Conservation (phyloP, 257 asterid genomes). For the Henckelia pumila region DNA sequence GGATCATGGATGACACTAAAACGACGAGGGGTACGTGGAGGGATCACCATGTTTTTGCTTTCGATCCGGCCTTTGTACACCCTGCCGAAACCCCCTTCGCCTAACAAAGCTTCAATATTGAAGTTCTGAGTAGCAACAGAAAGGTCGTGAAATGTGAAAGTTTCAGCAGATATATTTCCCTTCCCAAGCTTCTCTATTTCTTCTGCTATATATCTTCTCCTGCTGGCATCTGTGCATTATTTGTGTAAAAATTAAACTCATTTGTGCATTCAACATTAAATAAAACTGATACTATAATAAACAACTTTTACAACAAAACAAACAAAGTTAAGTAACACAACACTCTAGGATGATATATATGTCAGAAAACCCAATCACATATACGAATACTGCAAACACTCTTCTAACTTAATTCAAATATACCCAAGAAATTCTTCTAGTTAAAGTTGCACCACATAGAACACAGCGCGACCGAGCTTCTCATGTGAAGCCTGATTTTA, state of each 20-base stretch:
- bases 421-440: too few relatives aligned
- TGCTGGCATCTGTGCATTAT: conserved; percentile 51
- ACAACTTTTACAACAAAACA: too few relatives aligned
- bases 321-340: too few relatives aligned
- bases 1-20: neutral
- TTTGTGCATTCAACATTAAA: too few relatives aligned
- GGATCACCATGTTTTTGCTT: conserved; percentile 38
- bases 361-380: too few relatives aligned
- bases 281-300: too few relatives aligned
- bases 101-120: conserved; percentile 31
- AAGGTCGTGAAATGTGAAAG: conserved; percentile 40
- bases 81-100: conserved; percentile 78
- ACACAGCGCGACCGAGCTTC: too few relatives aligned
- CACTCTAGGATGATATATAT: too few relatives aligned
- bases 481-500: too few relatives aligned
- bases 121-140: conserved; percentile 46
- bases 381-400: too few relatives aligned
- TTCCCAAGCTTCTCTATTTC: conserved; percentile 66
- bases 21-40: neutral
- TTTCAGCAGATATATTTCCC: conserved; percentile 49
- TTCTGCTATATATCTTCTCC: conserved; percentile 48
- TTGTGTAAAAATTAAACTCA: neutral
- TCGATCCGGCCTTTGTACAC: conserved; percentile 52
- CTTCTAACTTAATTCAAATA: too few relatives aligned
- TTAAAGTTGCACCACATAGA: too few relatives aligned